Evolutionary conservation across 257 asterid species (phyloP).

Genomic region (Ballota nigra): DNA sequence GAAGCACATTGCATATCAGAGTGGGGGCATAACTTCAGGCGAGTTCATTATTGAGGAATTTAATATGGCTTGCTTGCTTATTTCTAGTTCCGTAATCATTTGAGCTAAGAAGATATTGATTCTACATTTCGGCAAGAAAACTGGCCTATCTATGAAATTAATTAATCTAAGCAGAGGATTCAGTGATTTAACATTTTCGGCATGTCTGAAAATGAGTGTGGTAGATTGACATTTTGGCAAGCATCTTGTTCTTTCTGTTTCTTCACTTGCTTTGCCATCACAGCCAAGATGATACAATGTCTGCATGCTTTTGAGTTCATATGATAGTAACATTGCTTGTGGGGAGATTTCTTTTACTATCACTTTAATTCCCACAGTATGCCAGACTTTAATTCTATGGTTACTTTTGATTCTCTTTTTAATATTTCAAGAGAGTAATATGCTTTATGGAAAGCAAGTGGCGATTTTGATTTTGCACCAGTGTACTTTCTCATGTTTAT

Average conservation of each 20-base stretch:
- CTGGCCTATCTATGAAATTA: background rate
- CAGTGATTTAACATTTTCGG: constrained; percentile 5
- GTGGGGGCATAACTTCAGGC: constrained; percentile 98
- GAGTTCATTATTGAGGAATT: constrained; percentile 6
- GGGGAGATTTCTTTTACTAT: background rate
- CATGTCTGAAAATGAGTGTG: background rate
- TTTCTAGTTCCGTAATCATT: constrained; percentile 2
- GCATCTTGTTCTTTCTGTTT: background rate
- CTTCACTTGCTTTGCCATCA: constrained; percentile 11
- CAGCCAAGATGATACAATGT: background rate
- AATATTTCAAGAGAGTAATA: background rate
- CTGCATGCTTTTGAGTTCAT: constrained; percentile 2
- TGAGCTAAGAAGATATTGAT: constrained; percentile 8
- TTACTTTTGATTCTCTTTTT: background rate
- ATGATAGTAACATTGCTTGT: background rate
- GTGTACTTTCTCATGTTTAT: background rate
- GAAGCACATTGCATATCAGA: constrained; percentile 99
- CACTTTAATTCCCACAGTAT: background rate
- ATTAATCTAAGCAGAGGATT: background rate
- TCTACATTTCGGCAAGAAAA: background rate
- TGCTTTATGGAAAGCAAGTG: background rate
- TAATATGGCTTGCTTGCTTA: background rate
- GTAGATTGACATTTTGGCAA: background rate
- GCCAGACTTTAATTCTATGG: background rate
- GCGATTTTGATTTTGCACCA: background rate